Percentiles rank a stretch among this genome's conserved stretches.
Evolutionary conservation across 495 filamentous ascomycete genomes (phyloP).

Genomic region (Penicillium canescens): DNA sequence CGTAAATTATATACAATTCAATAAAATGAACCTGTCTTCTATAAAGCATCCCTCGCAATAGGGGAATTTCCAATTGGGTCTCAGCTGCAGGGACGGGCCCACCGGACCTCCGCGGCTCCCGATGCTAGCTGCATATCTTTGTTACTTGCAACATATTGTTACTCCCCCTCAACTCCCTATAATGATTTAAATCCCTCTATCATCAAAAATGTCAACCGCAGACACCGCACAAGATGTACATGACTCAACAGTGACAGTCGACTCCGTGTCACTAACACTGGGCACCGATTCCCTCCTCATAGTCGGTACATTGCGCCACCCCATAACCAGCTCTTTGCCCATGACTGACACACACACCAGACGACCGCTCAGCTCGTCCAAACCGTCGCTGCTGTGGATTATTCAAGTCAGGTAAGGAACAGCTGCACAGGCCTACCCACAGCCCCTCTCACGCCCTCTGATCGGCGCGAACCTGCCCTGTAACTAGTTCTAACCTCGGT

Average conservation of each 20-base stretch:
- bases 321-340: neutral
- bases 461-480: too few species aligned
- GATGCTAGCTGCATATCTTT: neutral
- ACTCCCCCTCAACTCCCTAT: neutral
- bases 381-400: conserved; percentile 40
- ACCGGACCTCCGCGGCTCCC: conserved; percentile 12
- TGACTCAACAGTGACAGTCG: conserved; percentile 53
- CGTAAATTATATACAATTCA: too few species aligned
- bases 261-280: conserved; percentile 61
- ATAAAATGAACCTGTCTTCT: too few species aligned
- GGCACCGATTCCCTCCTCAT: conserved; percentile 65
- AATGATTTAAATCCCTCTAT: conserved; percentile 1
- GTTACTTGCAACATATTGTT: conserved; percentile 2
- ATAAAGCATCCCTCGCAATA: too few species aligned
- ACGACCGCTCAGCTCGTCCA: conserved; percentile 33
- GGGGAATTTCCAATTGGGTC: too few species aligned
- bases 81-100: conserved; percentile 2
- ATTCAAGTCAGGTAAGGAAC: conserved; percentile 33
- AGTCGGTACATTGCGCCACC: conserved; percentile 46
- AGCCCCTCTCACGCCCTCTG: too few species aligned
- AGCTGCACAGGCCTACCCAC: too few species aligned
- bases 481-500: too few species aligned
- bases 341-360: conserved; percentile 14
- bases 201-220: conserved; percentile 28
- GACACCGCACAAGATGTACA: conserved; percentile 24